A percentile compares a stretch with the other conserved stretches of the same genome.
Evolutionary conservation across 2,329 filamentous ascomycete species (phyloP).

Genomic region (Beauveria pseudobassiana): DNA sequence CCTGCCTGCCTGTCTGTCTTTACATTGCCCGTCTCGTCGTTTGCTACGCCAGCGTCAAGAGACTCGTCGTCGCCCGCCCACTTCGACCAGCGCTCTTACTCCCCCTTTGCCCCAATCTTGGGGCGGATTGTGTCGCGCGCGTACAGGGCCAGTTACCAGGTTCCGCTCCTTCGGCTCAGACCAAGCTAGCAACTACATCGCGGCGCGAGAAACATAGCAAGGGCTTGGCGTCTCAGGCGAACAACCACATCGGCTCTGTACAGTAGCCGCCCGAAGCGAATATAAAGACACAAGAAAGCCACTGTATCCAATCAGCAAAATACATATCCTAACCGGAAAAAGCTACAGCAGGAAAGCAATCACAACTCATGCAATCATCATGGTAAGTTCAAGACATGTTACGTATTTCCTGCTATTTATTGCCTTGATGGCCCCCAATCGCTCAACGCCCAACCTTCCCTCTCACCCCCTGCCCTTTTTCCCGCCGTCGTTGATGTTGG

Average conservation of each 20-base stretch:
- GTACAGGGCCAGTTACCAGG: background rate
- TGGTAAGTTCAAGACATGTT: constrained; percentile 1
- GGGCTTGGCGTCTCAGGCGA: background rate
- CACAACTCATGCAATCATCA: background rate
- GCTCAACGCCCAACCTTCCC: background rate
- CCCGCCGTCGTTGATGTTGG: background rate
- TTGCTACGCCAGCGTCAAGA: background rate
- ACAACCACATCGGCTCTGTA: background rate
- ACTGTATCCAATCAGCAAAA: background rate
- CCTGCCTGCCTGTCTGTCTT: background rate
- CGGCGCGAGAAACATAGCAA: background rate
- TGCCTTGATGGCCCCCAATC: constrained; percentile 1
- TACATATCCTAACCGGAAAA: background rate
- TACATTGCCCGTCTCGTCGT: background rate
- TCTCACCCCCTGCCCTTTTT: background rate
- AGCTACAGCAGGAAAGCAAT: background rate
- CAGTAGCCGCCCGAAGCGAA: constrained; percentile 8
- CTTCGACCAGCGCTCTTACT: background rate
- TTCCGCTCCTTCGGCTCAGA: background rate
- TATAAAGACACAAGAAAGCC: background rate
- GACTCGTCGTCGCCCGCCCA: background rate
- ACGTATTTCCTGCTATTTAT: background rate
- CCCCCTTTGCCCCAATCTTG: background rate
- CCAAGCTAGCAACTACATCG: background rate
- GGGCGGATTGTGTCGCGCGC: constrained; percentile 3